Percentiles rank a stretch among this genome's conserved stretches.
phyloP scores from a whole-genome alignment of 768 basidiomycete species.

The Tulasnella sp. region DNA sequence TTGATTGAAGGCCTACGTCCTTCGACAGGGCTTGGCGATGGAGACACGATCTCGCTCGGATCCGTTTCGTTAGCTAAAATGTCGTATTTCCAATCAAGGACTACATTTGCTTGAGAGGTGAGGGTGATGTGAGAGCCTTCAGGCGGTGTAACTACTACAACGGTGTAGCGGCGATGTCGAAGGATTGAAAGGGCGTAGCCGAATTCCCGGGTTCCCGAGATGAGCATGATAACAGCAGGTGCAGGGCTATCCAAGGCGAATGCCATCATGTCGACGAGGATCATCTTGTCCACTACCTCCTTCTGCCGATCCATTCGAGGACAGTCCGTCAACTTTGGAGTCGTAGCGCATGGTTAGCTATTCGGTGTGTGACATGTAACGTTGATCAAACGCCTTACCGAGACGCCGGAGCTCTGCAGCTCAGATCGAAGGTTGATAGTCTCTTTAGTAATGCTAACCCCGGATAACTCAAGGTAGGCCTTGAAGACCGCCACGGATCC shows the following conservation, averaged over 20 bases:
- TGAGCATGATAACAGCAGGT: constrained; percentile 46
- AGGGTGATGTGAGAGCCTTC: constrained; percentile 14
- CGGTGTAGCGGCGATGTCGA: constrained; percentile 41
- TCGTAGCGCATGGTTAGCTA: constrained; percentile 25
- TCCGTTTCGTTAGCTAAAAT: background rate
- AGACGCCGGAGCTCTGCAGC: constrained; percentile 40
- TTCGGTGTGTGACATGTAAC: constrained; percentile 27
- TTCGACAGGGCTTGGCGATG: too few species aligned
- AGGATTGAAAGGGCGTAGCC: constrained; percentile 50
- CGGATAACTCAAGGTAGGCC: constrained; percentile 38
- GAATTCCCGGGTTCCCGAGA: constrained; percentile 58
- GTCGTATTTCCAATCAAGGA: constrained; percentile 15
- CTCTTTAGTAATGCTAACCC: constrained; percentile 30
- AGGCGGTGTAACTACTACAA: constrained; percentile 37
- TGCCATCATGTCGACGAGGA: constrained; percentile 54
- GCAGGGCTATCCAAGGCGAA: constrained; percentile 51
- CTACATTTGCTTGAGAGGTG: constrained; percentile 11
- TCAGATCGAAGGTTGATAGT: constrained; percentile 31
- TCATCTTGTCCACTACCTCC: constrained; percentile 38
- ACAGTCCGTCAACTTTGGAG: constrained; percentile 21
- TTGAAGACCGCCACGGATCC: constrained; percentile 30
- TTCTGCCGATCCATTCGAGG: constrained; percentile 21
- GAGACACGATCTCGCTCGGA: background rate
- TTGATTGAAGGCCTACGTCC: too few species aligned
- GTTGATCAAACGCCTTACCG: constrained; percentile 29